Base-by-base conservation (phyloP, 768 basidiomycete genomes). In the Rhodotorula babjevae region DNA sequence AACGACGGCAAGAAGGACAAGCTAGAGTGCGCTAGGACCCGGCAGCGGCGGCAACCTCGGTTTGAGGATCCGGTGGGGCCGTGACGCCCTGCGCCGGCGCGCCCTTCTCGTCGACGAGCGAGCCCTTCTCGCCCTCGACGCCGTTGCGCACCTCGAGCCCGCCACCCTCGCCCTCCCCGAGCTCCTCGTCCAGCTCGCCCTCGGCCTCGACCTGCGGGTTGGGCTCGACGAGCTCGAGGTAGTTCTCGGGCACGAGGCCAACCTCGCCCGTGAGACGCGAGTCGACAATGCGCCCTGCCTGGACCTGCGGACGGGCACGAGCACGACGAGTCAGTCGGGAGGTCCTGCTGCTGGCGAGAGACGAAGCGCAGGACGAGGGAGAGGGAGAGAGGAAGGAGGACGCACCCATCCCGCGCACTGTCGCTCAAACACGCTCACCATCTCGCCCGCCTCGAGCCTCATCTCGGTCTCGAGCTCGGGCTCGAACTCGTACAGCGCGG, bases 401-500 rank as follows among this genome's bases (percentile, higher is more conserved):
- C 71, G n/a, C 19, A 76, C 75, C 75, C 75, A 76, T 1, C 75
- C 75, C 6, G 61, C 71, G 50, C 75, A 76, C 44, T 73, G 68
- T 40, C 72, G 47, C 42, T 65, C 65, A 33, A 64, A 70, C 5
- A 91, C 89, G 4, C 83, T 83, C 23, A 93, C 87, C 60, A 89
- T 74, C 81, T 92, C 89, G 59, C 88, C 91, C 80, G 91, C 89
- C 74, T 84, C 86, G 66, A 93, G 81, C 57, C 83, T 83, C 90
- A 92, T 91, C 86, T 93, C 92, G 47, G 90, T 89, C 27, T 86
- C 87, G 3, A 90, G 88, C 77, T 92, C 90, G 0, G 90, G 89
- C 71, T 88, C 87, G 73, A 93, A 92, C 9, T 87, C 84, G 73
- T 89, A 93, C 80, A 91, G 21, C 15, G 91, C 90, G 25, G 88